phyloP scores from a whole-genome alignment of 306 rosid genomes.

The Echinosophora koreensis region DNA sequence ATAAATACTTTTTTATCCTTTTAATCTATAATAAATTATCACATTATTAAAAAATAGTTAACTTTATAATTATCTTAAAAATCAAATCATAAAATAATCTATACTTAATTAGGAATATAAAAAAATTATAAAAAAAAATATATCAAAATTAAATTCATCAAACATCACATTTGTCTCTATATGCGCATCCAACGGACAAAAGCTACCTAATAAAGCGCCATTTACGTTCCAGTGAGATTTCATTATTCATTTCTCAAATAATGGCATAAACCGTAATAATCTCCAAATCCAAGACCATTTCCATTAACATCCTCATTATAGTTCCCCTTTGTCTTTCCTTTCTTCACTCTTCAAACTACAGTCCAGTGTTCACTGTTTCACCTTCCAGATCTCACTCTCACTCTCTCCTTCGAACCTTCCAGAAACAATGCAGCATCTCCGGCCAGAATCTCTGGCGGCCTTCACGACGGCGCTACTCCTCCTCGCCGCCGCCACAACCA shows the following conservation, averaged over 20 bases:
- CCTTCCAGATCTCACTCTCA: constrained; percentile 27
- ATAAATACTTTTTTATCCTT: no score
- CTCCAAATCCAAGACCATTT: constrained; percentile 32
- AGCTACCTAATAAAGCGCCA: background rate
- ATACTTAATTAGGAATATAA: no score
- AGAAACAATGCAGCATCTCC: constrained; percentile 59
- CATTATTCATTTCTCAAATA: background rate
- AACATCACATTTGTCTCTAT: no score
- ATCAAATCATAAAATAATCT: no score
- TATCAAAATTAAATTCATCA: no score
- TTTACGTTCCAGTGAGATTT: background rate
- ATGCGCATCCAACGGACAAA: no score
- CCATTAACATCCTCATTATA: background rate
- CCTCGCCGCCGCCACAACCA: background rate
- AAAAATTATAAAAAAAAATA: no score
- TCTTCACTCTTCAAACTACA: background rate
- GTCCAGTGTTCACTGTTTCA: background rate
- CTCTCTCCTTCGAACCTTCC: constrained; percentile 25
- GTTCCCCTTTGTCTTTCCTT: background rate
- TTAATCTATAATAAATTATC: no score
- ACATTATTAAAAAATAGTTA: no score
- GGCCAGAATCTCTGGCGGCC: constrained; percentile 20
- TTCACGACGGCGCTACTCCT: constrained; percentile 45
- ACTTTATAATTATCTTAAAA: no score
- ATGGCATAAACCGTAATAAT: constrained; percentile 61